Percentiles rank a stretch among this genome's conserved stretches.
Evolutionary conservation across 2,329 filamentous ascomycete species (phyloP).

Genomic region (Verticillium longisporum): DNA sequence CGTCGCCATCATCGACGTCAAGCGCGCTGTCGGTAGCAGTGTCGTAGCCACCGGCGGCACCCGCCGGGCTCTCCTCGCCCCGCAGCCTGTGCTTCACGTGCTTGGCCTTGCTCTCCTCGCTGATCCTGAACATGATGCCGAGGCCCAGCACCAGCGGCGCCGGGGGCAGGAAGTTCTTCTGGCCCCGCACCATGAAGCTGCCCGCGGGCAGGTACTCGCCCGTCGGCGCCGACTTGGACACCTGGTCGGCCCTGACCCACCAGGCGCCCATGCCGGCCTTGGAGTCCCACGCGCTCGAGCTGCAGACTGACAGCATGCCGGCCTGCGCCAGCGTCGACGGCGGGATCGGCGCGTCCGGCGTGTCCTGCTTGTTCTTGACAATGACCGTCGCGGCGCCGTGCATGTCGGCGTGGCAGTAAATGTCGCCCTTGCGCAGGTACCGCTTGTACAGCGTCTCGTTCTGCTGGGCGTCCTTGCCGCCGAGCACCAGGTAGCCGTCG

Average conservation of each 20-base stretch:
- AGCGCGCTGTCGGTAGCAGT: not conserved
- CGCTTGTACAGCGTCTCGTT: conserved; percentile 86
- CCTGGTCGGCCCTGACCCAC: conserved; percentile 89
- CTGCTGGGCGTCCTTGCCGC: conserved; percentile 81
- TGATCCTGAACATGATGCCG: conserved; percentile 80
- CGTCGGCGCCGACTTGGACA: conserved; percentile 73
- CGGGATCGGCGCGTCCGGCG: conserved; percentile 78
- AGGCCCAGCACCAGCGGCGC: conserved; percentile 83
- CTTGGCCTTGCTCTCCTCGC: conserved; percentile 74
- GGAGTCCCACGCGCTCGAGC: conserved; percentile 88
- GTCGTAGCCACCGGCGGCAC: conserved; percentile 7
- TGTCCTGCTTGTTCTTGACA: conserved; percentile 78
- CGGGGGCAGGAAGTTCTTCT: conserved; percentile 87
- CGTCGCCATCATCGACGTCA: conserved; percentile 15
- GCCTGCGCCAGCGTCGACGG: conserved; percentile 89
- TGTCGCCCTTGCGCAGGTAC: conserved; percentile 80
- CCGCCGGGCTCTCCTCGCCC: conserved; percentile 10
- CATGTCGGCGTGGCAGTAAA: conserved; percentile 88
- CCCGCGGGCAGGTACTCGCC: conserved; percentile 77
- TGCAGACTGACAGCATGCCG: conserved; percentile 75
- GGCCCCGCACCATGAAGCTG: conserved; percentile 72
- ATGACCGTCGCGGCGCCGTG: conserved; percentile 78
- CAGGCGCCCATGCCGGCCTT: conserved; percentile 94
- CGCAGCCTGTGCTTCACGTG: conserved; percentile 66
- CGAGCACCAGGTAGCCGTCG: conserved; percentile 88